Evolutionary conservation across 352 stramenopile species (phyloP), one percentile per base, ranked within the genome.

Genomic region (Globisporangium alternatum): DNA sequence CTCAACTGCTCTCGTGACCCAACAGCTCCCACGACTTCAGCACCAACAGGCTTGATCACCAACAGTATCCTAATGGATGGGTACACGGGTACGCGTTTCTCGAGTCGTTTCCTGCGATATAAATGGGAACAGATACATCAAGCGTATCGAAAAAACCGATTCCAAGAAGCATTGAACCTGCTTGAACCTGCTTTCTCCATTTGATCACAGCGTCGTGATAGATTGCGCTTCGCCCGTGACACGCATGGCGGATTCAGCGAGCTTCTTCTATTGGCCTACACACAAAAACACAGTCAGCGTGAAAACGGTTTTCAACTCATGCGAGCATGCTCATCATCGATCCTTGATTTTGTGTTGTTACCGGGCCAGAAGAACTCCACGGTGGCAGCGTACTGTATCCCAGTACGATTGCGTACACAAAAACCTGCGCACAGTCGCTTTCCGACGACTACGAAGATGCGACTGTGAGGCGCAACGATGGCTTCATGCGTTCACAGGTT

Each of bases 1-100:
- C 28, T 62, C 43, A 66, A 66, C 51, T 62, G 52, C 60, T 51
- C 39, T 58, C 47, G 21, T 58, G 15, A 6, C 25, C 25, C 17
- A 41, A 41, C 8, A 10, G 31, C 31, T 37, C 8, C 8, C 31
- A 37, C 35, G 12, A 9, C 35, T 41, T 5, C 35, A 41, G 35
- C 35, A 41, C 35, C 35, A 9, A 17, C 35, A 41, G 35, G 44
- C n/a, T 47, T 47, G 41, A 21, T 51, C 44, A 21, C 10, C 44
- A 51, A n/a, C 44, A 51, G 44, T 33, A 53, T 53, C 45, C 21
- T 53, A 41, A 41, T 41, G 13, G 39, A 45, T 54, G n/a, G 47
- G 47, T 19, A 39, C 33, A 39, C 33, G 13, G 15, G 48, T 55
- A n/a, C 25, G 17, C 28, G 28, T 31, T 56, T 56, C 51, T 56